A percentile compares a stretch with the other conserved stretches of the same genome.
Evolutionary conservation across 2,329 filamentous ascomycete genomes (phyloP).

Genomic region (Ciborinia camelliae): DNA sequence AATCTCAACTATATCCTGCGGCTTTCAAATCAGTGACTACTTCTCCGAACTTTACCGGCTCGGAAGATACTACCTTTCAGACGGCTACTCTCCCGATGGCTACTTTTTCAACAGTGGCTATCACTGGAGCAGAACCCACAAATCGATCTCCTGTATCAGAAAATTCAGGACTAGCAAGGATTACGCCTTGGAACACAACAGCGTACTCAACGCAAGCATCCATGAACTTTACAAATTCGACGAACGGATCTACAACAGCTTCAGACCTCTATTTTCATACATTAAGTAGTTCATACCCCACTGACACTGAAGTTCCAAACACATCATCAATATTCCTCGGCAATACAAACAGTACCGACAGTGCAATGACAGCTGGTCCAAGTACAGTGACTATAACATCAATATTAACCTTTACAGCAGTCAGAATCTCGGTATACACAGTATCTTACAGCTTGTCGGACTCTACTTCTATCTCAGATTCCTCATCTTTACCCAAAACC

Average conservation of each 20-base stretch:
- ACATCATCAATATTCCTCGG: not conserved
- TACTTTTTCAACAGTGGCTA: not conserved
- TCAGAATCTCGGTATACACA: not conserved
- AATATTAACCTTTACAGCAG: conserved; percentile 1
- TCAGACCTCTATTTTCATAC: not conserved
- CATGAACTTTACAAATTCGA: not conserved
- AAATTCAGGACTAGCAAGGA: not conserved
- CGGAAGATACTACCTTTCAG: not conserved
- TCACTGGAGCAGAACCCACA: not conserved
- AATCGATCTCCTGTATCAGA: not conserved
- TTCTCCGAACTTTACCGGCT: not conserved
- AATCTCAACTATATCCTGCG: not conserved
- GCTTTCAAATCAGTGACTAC: not conserved
- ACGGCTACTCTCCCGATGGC: not conserved
- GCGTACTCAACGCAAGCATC: not conserved
- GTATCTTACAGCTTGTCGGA: not conserved
- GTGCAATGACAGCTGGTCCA: not conserved
- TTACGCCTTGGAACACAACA: not conserved
- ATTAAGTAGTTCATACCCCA: not conserved
- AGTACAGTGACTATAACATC: not conserved
- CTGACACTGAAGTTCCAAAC: not conserved
- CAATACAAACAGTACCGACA: not conserved
- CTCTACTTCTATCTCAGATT: not conserved
- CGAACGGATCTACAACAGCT: not conserved
- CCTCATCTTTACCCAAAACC: not conserved